Percentiles rank a stretch among this genome's conserved stretches.
These are phyloP conservation scores for Trichomonas tenax DNA, from an alignment of 208 protist genomes.

Conservation along the genomic window DNA sequence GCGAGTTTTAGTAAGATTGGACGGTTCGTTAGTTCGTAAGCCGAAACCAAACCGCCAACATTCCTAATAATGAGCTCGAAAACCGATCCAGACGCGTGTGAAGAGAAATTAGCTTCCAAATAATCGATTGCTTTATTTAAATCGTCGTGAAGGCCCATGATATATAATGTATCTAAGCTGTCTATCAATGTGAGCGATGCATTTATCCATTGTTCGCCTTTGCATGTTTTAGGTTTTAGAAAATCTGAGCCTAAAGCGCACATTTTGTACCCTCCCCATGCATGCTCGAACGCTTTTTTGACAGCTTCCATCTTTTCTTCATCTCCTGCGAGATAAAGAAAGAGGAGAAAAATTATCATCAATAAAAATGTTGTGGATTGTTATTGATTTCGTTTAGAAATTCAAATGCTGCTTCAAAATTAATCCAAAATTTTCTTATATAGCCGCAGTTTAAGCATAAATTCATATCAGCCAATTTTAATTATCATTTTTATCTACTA, in stretches of 20 bases:
- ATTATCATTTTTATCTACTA: too few relatives aligned
- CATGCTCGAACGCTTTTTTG: background rate
- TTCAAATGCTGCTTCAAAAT: too few relatives aligned
- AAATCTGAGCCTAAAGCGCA: background rate
- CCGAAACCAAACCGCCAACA: constrained; percentile 53
- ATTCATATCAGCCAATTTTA: too few relatives aligned
- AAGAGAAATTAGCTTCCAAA: background rate
- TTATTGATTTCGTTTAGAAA: too few relatives aligned
- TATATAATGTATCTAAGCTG: background rate
- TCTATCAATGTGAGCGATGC: background rate
- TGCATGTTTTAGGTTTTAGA: background rate
- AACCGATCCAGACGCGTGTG: constrained; percentile 26
- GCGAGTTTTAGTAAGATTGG: constrained; percentile 40
- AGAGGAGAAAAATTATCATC: background rate
- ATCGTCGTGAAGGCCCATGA: background rate
- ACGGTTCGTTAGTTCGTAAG: constrained; percentile 47
- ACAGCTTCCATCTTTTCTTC: background rate
- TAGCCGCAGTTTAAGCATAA: too few relatives aligned
- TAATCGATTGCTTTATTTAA: background rate
- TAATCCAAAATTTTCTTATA: too few relatives aligned
- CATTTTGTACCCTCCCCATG: constrained; percentile 2
- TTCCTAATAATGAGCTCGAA: constrained; percentile 58
- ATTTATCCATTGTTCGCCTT: background rate
- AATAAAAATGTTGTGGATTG: too few relatives aligned
- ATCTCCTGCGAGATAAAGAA: background rate